Percentiles rank a stretch among this genome's conserved stretches.
These are phyloP conservation scores for Lachancea nothofagi DNA, from an alignment of 805 yeast species.

Conservation along the genomic window DNA sequence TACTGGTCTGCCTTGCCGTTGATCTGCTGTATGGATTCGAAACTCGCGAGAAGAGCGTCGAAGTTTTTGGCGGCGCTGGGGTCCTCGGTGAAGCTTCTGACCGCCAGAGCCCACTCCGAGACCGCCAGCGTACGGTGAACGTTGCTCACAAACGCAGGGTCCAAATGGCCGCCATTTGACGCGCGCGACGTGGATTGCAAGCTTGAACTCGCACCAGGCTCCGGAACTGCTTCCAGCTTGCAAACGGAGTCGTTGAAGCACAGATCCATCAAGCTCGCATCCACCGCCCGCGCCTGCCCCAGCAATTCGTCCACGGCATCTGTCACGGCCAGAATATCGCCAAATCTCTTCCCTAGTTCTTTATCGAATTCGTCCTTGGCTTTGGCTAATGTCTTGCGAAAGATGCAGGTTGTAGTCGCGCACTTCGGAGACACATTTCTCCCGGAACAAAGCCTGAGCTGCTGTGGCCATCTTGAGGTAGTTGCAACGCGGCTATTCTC, in stretches of 20 bases:
- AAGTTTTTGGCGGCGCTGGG: constrained; percentile 13
- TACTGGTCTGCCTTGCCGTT: constrained; percentile 3
- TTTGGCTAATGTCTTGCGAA: constrained; percentile 13
- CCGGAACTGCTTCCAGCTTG: constrained; percentile 22
- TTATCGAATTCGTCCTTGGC: constrained; percentile 18
- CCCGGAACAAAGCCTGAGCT: constrained; percentile 9
- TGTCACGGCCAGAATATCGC: constrained; percentile 25
- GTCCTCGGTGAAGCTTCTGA: constrained; percentile 19
- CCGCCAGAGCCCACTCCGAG: constrained; percentile 25
- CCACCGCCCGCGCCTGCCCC: constrained; percentile 16
- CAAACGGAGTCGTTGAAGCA: constrained; percentile 28
- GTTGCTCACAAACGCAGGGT: not conserved
- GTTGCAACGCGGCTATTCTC: no score
- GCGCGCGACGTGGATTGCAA: not conserved
- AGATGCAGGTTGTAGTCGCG: constrained; percentile 17
- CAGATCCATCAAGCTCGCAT: constrained; percentile 24
- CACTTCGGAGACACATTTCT: constrained; percentile 10
- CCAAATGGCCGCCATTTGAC: not conserved
- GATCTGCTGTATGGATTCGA: constrained; percentile 9
- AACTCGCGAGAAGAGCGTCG: constrained; percentile 16
- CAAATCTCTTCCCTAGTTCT: constrained; percentile 22
- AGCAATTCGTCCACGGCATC: constrained; percentile 17
- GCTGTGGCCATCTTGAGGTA: constrained; percentile 9
- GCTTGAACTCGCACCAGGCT: constrained; percentile 2
- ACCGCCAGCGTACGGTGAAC: constrained; percentile 14